These are phyloP conservation scores for Kwoniella sp. DNA, from an alignment of 768 basidiomycete species.

Conservation along the genomic window DNA sequence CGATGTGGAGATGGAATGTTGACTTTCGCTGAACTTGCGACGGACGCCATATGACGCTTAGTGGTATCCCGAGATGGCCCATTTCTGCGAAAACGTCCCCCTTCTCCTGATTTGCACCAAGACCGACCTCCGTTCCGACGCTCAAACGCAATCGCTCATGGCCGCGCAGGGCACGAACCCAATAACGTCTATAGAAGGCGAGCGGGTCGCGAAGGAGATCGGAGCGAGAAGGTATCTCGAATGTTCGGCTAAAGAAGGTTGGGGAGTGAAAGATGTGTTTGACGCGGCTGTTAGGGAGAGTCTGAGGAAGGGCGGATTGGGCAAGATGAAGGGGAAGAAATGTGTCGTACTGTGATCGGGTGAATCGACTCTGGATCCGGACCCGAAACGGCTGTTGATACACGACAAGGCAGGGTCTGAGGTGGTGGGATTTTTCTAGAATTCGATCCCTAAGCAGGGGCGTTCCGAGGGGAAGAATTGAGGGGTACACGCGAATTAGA, in stretches of 20 bases:
- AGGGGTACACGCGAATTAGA: too few species aligned
- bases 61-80: slow-evolving; percentile 58
- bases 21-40: not conserved
- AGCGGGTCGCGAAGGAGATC: slow-evolving; percentile 83
- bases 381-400: too few species aligned
- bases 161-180: slow-evolving; percentile 75
- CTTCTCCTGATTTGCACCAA: slow-evolving; percentile 56
- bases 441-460: too few species aligned
- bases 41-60: slow-evolving; percentile 15
- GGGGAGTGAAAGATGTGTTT: slow-evolving; percentile 90
- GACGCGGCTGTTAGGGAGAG: slow-evolving; percentile 84
- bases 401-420: too few species aligned
- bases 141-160: slow-evolving; percentile 57
- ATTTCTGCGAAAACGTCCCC: slow-evolving; percentile 56
- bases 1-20: too few species aligned
- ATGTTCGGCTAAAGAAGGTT: slow-evolving; percentile 90
- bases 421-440: too few species aligned
- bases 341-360: slow-evolving; percentile 68
- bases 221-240: slow-evolving; percentile 85
- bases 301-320: slow-evolving; percentile 72
- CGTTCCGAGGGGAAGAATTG: too few species aligned
- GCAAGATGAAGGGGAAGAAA: slow-evolving; percentile 68
- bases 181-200: slow-evolving; percentile 79
- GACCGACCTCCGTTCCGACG: slow-evolving; percentile 54
- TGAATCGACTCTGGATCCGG: not conserved